Evolutionary conservation across 208 protist genomes (phyloP), one percentile per base, ranked within the genome.

Genomic region (Acanthamoeba culbertsoni): DNA sequence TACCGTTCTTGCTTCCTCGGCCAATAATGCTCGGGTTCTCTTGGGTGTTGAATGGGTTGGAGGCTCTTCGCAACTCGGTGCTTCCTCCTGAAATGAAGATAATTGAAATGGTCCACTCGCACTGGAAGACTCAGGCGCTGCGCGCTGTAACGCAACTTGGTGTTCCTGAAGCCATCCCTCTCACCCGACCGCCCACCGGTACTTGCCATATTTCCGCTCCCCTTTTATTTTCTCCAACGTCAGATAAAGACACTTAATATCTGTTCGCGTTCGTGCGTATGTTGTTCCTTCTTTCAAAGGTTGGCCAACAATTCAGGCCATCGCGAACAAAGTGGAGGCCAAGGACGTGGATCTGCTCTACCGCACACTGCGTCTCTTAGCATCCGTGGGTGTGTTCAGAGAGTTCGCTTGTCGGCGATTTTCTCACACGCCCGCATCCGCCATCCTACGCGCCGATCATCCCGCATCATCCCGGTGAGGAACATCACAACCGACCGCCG

Each of bases 51-150:
- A 71, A 92, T 10, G 59, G 31, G 18, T 43, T 92, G 14, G 12
- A 90, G 4, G 42, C n/a, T 10, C n/a, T 92, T 18, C 55, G 86
- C n/a, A 62, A 71, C 2, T 62, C 1, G n/a, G 59, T 92, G 59
- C 35, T 57, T 7, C 86, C 86, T 16, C 86, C 86, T 16, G 86
- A 92, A 62, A 71, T 92, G 59, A 79, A 79, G 45, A 48, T 92
- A 23, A 31, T 77, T 23, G 86, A 92, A 45, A 92, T 92, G 59
- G 62, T 59, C 16, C 42, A 48, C 51, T 33, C 62, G 16, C 43
- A 79, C 59, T 71, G 86, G 59, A 10, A 77, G 62, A 92, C 40
- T 31, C 86, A 71, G 23, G 86, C 86, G 4, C 86, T 92, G 14
- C 42, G 57, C 45, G 63, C 86, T 26, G 55, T 53, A 18, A 59